Evolutionary conservation across 169 alveolate genomes (phyloP).

Genomic region (Amoebophrya sp.): DNA sequence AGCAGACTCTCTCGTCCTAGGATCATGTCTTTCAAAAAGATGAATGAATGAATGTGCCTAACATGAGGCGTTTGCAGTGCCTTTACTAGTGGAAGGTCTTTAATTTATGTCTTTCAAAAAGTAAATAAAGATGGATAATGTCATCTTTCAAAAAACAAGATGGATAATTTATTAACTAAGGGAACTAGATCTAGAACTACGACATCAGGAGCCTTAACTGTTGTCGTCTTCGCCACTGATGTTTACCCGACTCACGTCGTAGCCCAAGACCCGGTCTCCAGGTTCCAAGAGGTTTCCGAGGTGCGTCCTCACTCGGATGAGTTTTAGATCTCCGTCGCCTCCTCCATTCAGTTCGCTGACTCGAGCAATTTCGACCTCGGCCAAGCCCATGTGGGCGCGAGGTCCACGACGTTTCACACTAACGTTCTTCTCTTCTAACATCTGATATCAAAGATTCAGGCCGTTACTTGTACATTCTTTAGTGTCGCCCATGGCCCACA

Average conservation of each 20-base stretch:
- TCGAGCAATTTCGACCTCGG: slow-evolving; percentile 40
- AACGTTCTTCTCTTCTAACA: background rate
- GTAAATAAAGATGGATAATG: background rate
- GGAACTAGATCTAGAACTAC: slow-evolving; percentile 15
- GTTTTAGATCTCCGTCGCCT: slow-evolving; percentile 34
- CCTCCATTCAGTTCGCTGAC: slow-evolving; percentile 31
- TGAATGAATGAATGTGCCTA: no score
- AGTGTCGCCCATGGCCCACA: background rate
- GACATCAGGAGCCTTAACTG: background rate
- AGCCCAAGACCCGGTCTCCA: slow-evolving; percentile 42
- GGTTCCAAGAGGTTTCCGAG: slow-evolving; percentile 36
- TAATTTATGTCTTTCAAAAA: background rate
- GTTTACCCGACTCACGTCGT: slow-evolving; percentile 45
- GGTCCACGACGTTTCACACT: background rate
- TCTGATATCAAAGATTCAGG: background rate
- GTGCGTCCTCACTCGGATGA: slow-evolving; percentile 27
- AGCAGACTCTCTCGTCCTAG: no score
- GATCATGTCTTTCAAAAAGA: no score
- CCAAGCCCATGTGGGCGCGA: background rate
- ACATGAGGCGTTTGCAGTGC: background rate
- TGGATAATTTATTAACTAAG: background rate
- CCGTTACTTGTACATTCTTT: background rate
- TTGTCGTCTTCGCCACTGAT: slow-evolving; percentile 44
- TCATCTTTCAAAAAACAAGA: background rate
- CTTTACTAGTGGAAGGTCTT: background rate